Conservation (phyloP, 2,329 filamentous ascomycete species). For the Colletotrichum limetticola region DNA sequence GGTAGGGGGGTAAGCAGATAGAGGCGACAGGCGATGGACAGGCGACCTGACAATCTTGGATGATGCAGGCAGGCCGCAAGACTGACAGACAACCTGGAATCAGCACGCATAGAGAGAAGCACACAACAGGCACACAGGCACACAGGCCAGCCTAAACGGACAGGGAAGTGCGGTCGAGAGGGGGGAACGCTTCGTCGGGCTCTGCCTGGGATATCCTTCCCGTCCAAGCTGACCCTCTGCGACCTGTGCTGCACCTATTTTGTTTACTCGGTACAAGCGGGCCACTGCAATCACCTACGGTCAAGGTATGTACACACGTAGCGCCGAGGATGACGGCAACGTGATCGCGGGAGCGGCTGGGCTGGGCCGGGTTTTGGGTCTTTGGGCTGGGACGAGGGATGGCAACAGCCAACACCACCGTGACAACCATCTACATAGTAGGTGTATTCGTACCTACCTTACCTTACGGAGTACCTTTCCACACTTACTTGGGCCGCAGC, state of each 20-base stretch:
- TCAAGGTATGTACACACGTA: conserved; percentile 19
- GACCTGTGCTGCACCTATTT: background rate
- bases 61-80: conserved; percentile 16
- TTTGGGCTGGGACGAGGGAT: conserved; percentile 10
- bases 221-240: conserved; percentile 1
- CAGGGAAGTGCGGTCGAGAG: conserved; percentile 24
- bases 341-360: conserved; percentile 30
- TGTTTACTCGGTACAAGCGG: conserved; percentile 16
- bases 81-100: background rate
- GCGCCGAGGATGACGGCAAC: conserved; percentile 11
- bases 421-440: no score
- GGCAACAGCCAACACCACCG: background rate
- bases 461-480: no score
- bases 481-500: no score
- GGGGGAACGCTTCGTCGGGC: conserved; percentile 22
- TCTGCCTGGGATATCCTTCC: background rate
- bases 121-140: background rate
- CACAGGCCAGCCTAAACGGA: background rate
- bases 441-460: no score
- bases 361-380: conserved; percentile 26
- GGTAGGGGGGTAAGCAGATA: conserved; percentile 73
- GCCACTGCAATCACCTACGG: background rate
- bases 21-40: conserved; percentile 42
- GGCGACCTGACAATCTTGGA: conserved; percentile 20
- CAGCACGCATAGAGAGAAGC: background rate